Evolutionary conservation across 805 yeast genomes (phyloP).

Genomic region (Candida tallmaniae): DNA sequence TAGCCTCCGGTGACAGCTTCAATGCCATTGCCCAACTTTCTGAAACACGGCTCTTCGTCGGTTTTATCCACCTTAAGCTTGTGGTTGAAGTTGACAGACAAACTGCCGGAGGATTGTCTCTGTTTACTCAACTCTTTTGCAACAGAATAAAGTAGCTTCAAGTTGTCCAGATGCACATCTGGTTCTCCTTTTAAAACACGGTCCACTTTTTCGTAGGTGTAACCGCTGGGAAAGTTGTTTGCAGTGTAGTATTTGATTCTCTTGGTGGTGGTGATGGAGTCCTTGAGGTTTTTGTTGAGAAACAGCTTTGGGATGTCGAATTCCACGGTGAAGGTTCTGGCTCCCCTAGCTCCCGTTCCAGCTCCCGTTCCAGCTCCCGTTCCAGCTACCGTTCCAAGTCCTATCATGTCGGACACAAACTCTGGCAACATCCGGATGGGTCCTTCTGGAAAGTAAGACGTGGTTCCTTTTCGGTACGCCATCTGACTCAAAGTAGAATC

Average conservation of each 20-base stretch:
- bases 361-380: too few relatives aligned
- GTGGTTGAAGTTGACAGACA: slow-evolving; percentile 1
- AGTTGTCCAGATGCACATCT: slow-evolving; percentile 20
- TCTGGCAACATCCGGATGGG: slow-evolving; percentile 69
- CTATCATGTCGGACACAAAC: slow-evolving; percentile 45
- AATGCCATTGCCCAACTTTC: slow-evolving; percentile 12
- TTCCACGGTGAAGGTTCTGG: slow-evolving; percentile 42
- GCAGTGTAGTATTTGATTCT: slow-evolving; percentile 22
- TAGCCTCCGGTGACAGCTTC: slow-evolving; percentile 13
- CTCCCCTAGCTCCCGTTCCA: too few relatives aligned
- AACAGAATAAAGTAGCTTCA: slow-evolving; percentile 23
- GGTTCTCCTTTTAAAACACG: slow-evolving; percentile 14
- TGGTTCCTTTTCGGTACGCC: slow-evolving; percentile 59
- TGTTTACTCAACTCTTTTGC: slow-evolving; percentile 22
- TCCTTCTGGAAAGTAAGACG: slow-evolving; percentile 69
- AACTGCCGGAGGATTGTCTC: slow-evolving; percentile 13
- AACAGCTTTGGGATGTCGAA: slow-evolving; percentile 16
- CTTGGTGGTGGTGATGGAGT: slow-evolving; percentile 15
- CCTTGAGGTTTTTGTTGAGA: slow-evolving; percentile 9
- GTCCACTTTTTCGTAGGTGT: slow-evolving; percentile 60
- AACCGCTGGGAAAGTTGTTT: slow-evolving; percentile 28
- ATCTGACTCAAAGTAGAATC: slow-evolving; percentile 40
- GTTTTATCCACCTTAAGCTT: slow-evolving; percentile 2
- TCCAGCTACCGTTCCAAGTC: slow-evolving; percentile 42
- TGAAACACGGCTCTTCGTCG: slow-evolving; percentile 1